These are phyloP conservation scores for Pseudonitzschia multiseries DNA, from an alignment of 108 stramenopile species.

Conservation along the genomic window DNA sequence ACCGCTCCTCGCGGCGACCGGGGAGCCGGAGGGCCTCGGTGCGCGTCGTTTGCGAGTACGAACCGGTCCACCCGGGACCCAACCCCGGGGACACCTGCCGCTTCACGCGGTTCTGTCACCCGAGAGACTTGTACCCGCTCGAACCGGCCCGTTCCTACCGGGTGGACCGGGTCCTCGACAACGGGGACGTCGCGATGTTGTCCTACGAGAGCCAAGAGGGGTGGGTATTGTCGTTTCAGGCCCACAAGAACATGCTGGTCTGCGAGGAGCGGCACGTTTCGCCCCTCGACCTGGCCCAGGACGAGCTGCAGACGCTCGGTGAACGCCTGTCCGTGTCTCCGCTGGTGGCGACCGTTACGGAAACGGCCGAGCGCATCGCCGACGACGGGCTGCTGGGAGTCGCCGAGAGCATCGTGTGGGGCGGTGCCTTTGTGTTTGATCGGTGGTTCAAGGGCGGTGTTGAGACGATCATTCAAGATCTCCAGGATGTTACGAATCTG, in stretches of 20 bases:
- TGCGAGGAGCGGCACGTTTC: constrained; percentile 63
- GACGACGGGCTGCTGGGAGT: constrained; percentile 72
- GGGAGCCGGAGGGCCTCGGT: constrained; percentile 32
- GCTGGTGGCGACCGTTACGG: constrained; percentile 47
- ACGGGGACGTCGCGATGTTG: constrained; percentile 64
- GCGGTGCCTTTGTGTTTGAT: constrained; percentile 47
- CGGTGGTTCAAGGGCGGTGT: constrained; percentile 76
- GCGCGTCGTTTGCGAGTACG: constrained; percentile 81
- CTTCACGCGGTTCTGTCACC: constrained; percentile 65
- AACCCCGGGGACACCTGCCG: constrained; percentile 66
- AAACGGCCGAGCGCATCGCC: constrained; percentile 57
- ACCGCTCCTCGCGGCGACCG: neutral
- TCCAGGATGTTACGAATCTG: constrained; percentile 71
- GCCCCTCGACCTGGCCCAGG: constrained; percentile 58
- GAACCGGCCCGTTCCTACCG: constrained; percentile 42
- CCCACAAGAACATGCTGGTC: constrained; percentile 66
- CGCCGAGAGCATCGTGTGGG: constrained; percentile 48
- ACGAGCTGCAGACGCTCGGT: constrained; percentile 55
- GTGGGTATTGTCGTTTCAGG: constrained; percentile 70
- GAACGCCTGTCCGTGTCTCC: constrained; percentile 70
- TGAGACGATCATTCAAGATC: constrained; percentile 55
- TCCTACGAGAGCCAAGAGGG: constrained; percentile 66
- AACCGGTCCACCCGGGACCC: constrained; percentile 61
- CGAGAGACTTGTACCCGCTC: constrained; percentile 69
- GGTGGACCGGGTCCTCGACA: constrained; percentile 46